phyloP scores from a whole-genome alignment of 2,329 filamentous ascomycete genomes.

The Trichoderma pleuroti region DNA sequence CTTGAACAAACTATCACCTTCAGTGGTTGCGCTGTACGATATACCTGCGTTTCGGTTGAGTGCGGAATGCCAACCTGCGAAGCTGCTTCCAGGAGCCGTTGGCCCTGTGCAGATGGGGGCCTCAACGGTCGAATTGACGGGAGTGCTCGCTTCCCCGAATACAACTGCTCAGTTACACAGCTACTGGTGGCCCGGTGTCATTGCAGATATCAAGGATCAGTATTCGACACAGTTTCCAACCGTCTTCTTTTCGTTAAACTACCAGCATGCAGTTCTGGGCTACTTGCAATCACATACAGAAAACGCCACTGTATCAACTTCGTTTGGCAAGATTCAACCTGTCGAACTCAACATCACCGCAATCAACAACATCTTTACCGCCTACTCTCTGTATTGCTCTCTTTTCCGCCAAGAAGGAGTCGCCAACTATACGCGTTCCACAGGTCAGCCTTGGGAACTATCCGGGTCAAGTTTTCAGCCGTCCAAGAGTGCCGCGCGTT shows the following conservation, averaged over 20 bases:
- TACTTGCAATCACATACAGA: neutral
- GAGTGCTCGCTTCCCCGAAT: neutral
- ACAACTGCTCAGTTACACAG: neutral
- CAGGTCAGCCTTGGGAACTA: neutral
- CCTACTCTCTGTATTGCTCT: neutral
- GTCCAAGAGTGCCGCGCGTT: neutral
- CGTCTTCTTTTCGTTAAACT: neutral
- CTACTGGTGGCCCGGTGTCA: neutral
- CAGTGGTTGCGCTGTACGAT: neutral
- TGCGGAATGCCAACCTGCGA: neutral
- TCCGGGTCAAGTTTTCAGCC: neutral
- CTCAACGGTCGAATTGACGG: neutral
- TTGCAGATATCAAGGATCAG: neutral
- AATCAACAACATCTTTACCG: neutral
- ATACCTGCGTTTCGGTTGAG: neutral
- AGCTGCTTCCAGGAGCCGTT: neutral
- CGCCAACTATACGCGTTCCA: neutral
- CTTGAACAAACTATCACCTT: neutral
- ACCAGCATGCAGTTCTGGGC: neutral
- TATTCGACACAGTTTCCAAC: neutral
- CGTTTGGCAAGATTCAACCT: neutral
- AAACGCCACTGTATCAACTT: neutral
- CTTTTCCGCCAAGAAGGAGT: neutral
- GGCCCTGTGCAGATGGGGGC: neutral
- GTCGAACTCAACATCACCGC: neutral